Base-by-base conservation (phyloP, 345 rosid genomes). In the Pistacia atlantica region DNA sequence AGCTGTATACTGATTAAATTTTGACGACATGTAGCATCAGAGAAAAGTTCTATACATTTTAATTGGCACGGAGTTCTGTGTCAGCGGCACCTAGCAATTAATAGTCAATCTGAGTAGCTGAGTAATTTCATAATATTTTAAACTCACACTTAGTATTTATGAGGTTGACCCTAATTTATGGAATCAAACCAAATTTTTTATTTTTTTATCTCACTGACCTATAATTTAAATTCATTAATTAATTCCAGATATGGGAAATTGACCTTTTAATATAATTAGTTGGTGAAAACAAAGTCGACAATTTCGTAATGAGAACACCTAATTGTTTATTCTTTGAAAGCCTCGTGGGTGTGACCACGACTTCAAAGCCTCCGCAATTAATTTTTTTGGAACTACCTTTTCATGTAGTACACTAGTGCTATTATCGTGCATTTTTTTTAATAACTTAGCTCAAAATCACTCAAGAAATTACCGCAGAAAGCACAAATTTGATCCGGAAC, bases 121-220 rank as follows among this genome's bases (percentile, higher is more conserved):
- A 2, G 2, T 46, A 37, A 16, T 8, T 45, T 31, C 13, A 48
- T 25, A 22, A n/a, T 60, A 18, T 22, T 12, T 2, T 38, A 16
- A 22, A 65, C 20, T 16, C 22, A 9, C 18, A 37, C 51, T 31
- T 37, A 9, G 42, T 14, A 48, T 1, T 18, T 10, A 1, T 38
- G 70, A 48, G 37, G 8, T 71, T 77, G 83, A 83, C 75, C 75
- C 73, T 13, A 74, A 67, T 48, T 69, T 18, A 65, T 55, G 37
- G 37, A 68, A 62, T 75, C 63, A 74, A 79, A 65, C 70, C 81
- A n/a, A 65, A 8, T 42, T 8, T 75, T 71, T 52, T 58, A 67
- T 49, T 38, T 51, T 67, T 71, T 54, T 68, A 8, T 52, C n/a
- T 59, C 61, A 54, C 17, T 54, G 17, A 14, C 4, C n/a, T 11